A percentile compares a stretch with the other conserved stretches of the same genome.
Conservation (phyloP, 305 asterid genomes). For the Fraxinus greggii region DNA sequence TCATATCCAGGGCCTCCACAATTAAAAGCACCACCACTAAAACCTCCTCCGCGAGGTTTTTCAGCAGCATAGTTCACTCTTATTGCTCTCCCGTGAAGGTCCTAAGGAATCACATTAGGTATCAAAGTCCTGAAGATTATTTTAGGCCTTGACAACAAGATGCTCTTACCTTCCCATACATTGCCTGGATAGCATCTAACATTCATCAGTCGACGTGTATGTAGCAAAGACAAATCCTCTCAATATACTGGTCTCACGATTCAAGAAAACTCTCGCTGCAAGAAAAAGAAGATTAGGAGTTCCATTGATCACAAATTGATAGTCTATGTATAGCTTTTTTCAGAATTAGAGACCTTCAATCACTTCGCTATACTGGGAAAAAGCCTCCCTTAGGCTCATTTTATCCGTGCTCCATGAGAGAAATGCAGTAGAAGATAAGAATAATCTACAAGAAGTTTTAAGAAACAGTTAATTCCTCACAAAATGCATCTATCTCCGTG, state of each 20-base stretch:
- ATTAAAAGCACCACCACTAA: conserved; percentile 32
- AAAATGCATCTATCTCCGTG: background rate
- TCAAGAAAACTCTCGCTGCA: conserved; percentile 71
- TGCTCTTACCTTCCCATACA: conserved; percentile 65
- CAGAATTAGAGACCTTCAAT: conserved; percentile 51
- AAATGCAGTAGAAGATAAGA: conserved; percentile 35
- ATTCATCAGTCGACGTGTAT: conserved; percentile 62
- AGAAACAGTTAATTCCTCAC: background rate
- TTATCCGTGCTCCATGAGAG: conserved; percentile 71
- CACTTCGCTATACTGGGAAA: conserved; percentile 74
- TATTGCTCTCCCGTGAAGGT: conserved; percentile 67
- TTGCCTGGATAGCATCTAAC: conserved; percentile 74
- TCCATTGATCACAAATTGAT: background rate
- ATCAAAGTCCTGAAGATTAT: background rate
- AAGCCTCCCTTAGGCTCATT: conserved; percentile 59
- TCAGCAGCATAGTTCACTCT: conserved; percentile 83
- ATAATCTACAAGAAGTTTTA: background rate
- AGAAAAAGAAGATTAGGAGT: background rate
- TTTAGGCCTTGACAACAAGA: background rate
- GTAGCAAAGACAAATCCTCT: conserved; percentile 84
- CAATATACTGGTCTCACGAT: conserved; percentile 81
- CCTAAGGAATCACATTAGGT: conserved; percentile 40
- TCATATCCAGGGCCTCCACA: conserved; percentile 38
- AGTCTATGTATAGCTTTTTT: too few relatives aligned
- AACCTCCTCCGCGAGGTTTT: conserved; percentile 49